Conservation (phyloP, 2,329 filamentous ascomycete species). For the Ceratocystis harringtonii region DNA sequence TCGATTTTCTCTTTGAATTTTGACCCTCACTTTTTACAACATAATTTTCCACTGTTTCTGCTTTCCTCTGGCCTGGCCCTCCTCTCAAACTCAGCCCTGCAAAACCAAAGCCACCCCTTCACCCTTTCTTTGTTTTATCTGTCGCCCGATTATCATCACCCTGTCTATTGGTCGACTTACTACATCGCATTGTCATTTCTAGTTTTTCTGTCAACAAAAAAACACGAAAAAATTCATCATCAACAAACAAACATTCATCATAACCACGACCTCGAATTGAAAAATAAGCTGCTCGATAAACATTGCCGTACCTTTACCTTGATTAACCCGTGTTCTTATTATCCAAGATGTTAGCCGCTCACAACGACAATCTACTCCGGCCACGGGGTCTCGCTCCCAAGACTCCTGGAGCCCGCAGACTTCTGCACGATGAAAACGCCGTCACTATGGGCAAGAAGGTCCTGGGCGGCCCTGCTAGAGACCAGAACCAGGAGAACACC, state of each 20-base stretch:
- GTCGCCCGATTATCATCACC: background rate
- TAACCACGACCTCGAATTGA: background rate
- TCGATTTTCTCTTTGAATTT: background rate
- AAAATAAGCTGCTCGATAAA: background rate
- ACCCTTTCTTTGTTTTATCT: background rate
- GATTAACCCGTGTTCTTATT: background rate
- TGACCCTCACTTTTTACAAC: background rate
- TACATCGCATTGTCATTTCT: background rate
- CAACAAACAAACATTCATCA: background rate
- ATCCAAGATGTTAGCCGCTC: slow-evolving; percentile 53
- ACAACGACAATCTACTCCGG: slow-evolving; percentile 60
- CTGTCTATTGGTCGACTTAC: background rate
- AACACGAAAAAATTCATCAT: background rate
- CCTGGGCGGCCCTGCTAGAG: slow-evolving; percentile 10
- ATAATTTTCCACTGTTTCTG: background rate
- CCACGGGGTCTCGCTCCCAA: slow-evolving; percentile 41
- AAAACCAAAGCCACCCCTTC: background rate
- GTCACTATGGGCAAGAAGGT: slow-evolving; percentile 15
- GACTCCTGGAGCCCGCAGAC: slow-evolving; percentile 59
- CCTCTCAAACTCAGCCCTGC: background rate
- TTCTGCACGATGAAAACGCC: slow-evolving; percentile 74
- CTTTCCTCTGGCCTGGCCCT: background rate
- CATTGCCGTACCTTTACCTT: background rate
- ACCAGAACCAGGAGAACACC: slow-evolving; percentile 14
- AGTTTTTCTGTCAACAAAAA: background rate